Evolutionary conservation across 176 grass and related monocot species (phyloP), one percentile per base, ranked within the genome.

Genomic region (Triticum dicoccoides): DNA sequence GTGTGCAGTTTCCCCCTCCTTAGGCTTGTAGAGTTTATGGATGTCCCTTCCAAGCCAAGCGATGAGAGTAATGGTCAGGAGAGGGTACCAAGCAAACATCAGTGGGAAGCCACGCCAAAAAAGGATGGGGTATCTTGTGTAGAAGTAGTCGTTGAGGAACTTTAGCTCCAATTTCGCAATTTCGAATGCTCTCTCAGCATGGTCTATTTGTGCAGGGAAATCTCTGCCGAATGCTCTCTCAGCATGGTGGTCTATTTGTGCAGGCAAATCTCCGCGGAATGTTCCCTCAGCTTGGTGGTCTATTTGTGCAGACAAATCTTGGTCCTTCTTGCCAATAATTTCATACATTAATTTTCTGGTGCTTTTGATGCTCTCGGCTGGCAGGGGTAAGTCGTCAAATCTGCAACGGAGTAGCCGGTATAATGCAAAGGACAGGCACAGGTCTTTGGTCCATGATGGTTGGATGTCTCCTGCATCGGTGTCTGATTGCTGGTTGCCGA

Each of bases 121-220:
- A 0, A 82, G 42, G 8, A 70, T 5, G 10, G 80, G 80, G 14
- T 68, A 82, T 42, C 65, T 83, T 49, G 80, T 69, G 69, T 71
- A 83, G 18, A 83, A 69, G 41, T 83, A 83, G 20, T 83, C 39
- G 5, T 83, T 83, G 24, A 73, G 37, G n/a, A 69, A 83, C 11
- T 25, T 11, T 24, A 73, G 42, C 39, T 83, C 81, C 7, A 41
- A 14, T 3, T 51, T 32, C 8, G n/a, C 33, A 24, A 83, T 58
- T 13, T 39, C 1, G 41, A 83, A 83, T 65, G 29, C 8, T 25
- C 29, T 83, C 3, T 33, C 18, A 12, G 52, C 62, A 0, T 2
- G 32, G 34, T 17, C 49, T 65, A 15, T 37, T 66, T 81, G 18
- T 5, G 14, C 0, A 80, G 56, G 0, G 3, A 61, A 56, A 64